phyloP scores from a whole-genome alignment of 306 rosid genomes.

The Vigna radiata region DNA sequence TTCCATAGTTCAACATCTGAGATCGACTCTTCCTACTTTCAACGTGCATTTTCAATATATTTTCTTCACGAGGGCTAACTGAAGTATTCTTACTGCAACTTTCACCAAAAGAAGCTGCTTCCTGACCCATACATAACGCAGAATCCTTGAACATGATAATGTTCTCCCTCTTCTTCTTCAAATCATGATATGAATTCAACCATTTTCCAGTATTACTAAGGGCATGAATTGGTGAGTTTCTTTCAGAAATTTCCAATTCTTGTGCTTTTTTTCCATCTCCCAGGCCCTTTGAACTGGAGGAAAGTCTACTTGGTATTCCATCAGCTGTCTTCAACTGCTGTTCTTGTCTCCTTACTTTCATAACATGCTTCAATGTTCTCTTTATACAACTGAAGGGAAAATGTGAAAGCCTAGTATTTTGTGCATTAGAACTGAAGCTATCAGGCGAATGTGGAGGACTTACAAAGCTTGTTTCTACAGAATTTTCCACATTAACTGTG shows the following conservation, averaged over 20 bases:
- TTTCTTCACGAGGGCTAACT: conserved; percentile 34
- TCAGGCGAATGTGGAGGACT: conserved; percentile 47
- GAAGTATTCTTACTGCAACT: conserved; percentile 37
- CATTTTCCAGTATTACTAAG: conserved; percentile 27
- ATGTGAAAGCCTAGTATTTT: conserved; percentile 42
- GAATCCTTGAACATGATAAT: conserved; percentile 43
- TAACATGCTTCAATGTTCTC: conserved; percentile 62
- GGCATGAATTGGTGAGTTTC: conserved; percentile 32
- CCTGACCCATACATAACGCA: conserved; percentile 48
- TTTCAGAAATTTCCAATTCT: conserved; percentile 43
- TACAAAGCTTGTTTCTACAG: background rate
- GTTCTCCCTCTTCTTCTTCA: conserved; percentile 41
- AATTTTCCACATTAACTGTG: conserved; percentile 33
- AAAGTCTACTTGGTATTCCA: conserved; percentile 35
- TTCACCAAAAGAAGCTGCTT: conserved; percentile 54
- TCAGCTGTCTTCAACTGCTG: conserved; percentile 38
- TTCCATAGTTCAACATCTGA: conserved; percentile 42
- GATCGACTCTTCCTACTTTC: conserved; percentile 42
- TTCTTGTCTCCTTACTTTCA: conserved; percentile 59
- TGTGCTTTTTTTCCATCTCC: conserved; percentile 49
- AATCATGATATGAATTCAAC: conserved; percentile 44
- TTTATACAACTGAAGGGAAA: conserved; percentile 56
- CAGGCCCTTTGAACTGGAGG: conserved; percentile 30
- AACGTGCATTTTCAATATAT: conserved; percentile 44
- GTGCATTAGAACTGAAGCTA: conserved; percentile 39